Evolutionary conservation across 1,139 yeast genomes (phyloP).

Genomic region (Blastobotrys apis): DNA sequence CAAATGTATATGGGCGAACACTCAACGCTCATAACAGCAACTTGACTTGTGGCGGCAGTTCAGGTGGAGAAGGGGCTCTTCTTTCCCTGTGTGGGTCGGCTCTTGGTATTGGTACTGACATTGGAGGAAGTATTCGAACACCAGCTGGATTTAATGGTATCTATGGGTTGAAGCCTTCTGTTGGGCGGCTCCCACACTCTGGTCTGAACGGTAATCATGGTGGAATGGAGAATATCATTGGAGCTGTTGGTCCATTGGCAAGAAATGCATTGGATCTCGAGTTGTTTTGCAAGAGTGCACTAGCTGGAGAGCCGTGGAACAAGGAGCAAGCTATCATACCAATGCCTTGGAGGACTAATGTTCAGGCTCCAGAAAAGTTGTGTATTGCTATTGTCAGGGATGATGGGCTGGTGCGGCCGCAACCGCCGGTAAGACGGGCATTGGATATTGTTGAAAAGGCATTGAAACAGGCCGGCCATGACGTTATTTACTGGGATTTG

Average conservation of each 20-base stretch:
- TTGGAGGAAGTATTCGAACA: conserved; percentile 53
- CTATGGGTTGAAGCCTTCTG: conserved; percentile 47
- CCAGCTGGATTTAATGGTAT: conserved; percentile 51
- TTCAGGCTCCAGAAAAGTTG: conserved; percentile 26
- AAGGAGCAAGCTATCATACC: conserved; percentile 1
- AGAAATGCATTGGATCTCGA: not conserved
- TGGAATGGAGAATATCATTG: conserved; percentile 2
- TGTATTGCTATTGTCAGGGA: conserved; percentile 29
- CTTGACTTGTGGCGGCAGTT: conserved; percentile 53
- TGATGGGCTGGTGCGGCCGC: conserved; percentile 33
- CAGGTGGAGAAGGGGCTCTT: conserved; percentile 58
- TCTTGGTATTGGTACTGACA: conserved; percentile 54
- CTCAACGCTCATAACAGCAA: conserved; percentile 42
- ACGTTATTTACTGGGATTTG: conserved; percentile 43
- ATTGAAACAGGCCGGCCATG: conserved; percentile 38
- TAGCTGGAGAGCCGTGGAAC: not conserved
- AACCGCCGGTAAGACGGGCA: conserved; percentile 44
- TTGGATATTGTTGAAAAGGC: conserved; percentile 28
- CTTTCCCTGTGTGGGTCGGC: conserved; percentile 44
- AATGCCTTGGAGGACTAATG: conserved; percentile 1
- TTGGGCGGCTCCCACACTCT: not conserved
- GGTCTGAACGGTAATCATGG: conserved; percentile 1
- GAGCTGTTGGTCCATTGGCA: conserved; percentile 2
- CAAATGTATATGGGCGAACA: conserved; percentile 36
- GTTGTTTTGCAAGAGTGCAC: not conserved